A percentile compares a stretch with the other conserved stretches of the same genome.
Conservation (phyloP, 2,329 filamentous ascomycete species). For the Verticillium longisporum region DNA sequence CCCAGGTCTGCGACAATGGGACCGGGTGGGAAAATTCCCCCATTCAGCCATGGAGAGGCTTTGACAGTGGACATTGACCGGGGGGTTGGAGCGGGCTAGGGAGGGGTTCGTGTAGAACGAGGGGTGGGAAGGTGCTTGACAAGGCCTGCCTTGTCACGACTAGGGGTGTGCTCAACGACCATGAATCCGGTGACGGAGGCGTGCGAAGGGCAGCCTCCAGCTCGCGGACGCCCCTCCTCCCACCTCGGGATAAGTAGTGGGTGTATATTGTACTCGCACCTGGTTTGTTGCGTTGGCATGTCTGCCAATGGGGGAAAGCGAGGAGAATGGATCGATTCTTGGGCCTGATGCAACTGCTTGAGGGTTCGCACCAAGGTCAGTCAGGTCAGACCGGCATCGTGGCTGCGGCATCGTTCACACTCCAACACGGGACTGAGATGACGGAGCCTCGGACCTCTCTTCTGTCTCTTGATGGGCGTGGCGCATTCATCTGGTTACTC, state of each 20-base stretch:
- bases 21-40: slow-evolving; percentile 11
- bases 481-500: background rate
- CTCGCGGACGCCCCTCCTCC: background rate
- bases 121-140: slow-evolving; percentile 3
- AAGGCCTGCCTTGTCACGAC: background rate
- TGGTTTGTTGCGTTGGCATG: background rate
- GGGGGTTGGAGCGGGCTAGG: slow-evolving; percentile 9
- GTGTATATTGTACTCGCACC: background rate
- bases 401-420: too few species aligned
- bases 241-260: background rate
- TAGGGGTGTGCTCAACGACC: background rate
- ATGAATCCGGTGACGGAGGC: background rate
- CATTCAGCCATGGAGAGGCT: slow-evolving; percentile 13
- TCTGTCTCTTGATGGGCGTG: background rate
- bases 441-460: background rate
- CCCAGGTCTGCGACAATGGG: slow-evolving; percentile 14
- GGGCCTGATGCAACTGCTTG: too few species aligned
- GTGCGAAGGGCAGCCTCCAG: background rate
- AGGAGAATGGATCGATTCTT: too few species aligned
- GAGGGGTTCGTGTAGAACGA: slow-evolving; percentile 1
- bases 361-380: too few species aligned
- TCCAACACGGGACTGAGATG: background rate
- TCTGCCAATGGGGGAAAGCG: background rate
- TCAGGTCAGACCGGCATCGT: too few species aligned
- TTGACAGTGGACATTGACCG: slow-evolving; percentile 10